These are phyloP conservation scores for Crucibulum laeve DNA, from an alignment of 768 basidiomycete species.

Conservation along the genomic window DNA sequence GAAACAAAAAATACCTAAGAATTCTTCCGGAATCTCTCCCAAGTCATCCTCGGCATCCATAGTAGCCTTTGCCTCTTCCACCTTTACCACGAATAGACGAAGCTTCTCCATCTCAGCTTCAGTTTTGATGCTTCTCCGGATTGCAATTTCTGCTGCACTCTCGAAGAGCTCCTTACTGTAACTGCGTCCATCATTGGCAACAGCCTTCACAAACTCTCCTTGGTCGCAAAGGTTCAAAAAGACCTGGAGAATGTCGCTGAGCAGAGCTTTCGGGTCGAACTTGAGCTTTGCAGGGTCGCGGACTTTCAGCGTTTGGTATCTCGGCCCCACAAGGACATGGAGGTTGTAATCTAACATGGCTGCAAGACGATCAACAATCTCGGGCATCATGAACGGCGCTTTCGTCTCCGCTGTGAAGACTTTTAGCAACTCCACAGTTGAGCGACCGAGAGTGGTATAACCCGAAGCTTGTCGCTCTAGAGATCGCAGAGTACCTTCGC, in stretches of 20 bases:
- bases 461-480: conserved; percentile 82
- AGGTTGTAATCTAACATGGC: conserved; percentile 97
- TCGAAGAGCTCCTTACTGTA: conserved; percentile 85
- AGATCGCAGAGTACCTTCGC: conserved; percentile 69
- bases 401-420: conserved; percentile 91
- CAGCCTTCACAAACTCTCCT: conserved; percentile 74
- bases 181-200: conserved; percentile 92
- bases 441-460: conserved; percentile 82
- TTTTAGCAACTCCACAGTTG: conserved; percentile 87
- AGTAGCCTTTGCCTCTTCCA: conserved; percentile 76
- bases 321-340: conserved; percentile 83
- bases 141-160: conserved; percentile 63
- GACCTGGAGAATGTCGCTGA: conserved; percentile 86
- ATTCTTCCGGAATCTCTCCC: conserved; percentile 94
- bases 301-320: conserved; percentile 82
- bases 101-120: conserved; percentile 72
- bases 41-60: conserved; percentile 89
- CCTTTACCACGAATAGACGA: conserved; percentile 66
- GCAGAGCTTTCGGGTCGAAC: conserved; percentile 78
- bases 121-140: conserved; percentile 63
- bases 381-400: conserved; percentile 90
- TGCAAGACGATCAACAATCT: conserved; percentile 92
- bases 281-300: conserved; percentile 83
- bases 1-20: conserved; percentile 58
- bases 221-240: conserved; percentile 85